Conservation (phyloP, 148 eudicot genomes). For the Cornus florida region DNA sequence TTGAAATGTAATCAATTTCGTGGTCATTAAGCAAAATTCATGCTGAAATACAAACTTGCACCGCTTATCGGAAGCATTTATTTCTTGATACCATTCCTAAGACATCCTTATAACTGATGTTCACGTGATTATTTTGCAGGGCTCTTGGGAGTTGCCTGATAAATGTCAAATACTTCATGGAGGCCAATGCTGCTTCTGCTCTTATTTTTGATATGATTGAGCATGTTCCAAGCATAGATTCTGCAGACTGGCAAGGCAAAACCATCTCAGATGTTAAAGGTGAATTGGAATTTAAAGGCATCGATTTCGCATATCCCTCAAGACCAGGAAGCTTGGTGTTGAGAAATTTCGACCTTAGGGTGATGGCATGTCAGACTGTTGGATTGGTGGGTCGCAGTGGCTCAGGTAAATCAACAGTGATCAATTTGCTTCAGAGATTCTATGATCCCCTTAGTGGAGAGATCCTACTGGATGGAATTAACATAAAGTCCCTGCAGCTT, state of each 20-base stretch:
- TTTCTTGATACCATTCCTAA: background rate
- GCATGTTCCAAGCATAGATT: constrained; percentile 10
- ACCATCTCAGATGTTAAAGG: background rate
- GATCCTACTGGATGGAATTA: constrained; percentile 15
- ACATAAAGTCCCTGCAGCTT: constrained; percentile 6
- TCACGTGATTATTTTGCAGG: constrained; percentile 1
- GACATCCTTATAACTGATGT: background rate
- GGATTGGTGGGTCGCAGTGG: constrained; percentile 29
- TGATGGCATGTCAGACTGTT: constrained; percentile 9
- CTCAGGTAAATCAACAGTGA: constrained; percentile 21
- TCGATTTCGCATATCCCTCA: constrained; percentile 24
- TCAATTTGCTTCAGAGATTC: constrained; percentile 20
- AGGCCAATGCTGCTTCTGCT: constrained; percentile 18
- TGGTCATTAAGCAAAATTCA: too few relatives aligned
- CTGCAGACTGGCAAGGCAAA: constrained; percentile 10
- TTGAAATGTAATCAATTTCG: too few relatives aligned
- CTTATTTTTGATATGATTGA: constrained; percentile 18
- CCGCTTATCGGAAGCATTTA: too few relatives aligned
- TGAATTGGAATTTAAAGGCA: constrained; percentile 15
- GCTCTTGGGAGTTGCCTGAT: constrained; percentile 4
- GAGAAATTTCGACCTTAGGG: constrained; percentile 16
- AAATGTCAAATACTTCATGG: constrained; percentile 9
- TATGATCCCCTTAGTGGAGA: constrained; percentile 19
- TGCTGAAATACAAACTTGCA: too few relatives aligned
- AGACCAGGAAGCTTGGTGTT: constrained; percentile 11